A percentile compares a stretch with the other conserved stretches of the same genome.
phyloP scores from a whole-genome alignment of 2,329 filamentous ascomycete species.

The Verticillium klebahnii region DNA sequence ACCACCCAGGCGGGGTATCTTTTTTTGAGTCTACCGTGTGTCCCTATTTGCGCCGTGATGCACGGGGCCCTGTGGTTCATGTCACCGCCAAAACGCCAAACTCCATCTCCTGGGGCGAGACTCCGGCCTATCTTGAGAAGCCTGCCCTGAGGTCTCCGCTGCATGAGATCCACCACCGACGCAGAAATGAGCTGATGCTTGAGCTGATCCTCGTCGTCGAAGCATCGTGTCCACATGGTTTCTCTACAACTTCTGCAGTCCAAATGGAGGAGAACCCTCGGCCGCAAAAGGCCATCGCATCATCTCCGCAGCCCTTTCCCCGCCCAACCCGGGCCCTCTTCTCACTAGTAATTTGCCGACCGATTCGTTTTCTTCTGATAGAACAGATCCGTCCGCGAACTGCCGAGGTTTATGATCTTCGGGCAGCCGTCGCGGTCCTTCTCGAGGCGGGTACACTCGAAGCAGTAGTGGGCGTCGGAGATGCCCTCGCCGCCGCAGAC shows the following conservation, averaged over 20 bases:
- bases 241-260: neutral
- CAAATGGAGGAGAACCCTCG: neutral
- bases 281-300: neutral
- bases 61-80: neutral
- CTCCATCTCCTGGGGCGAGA: neutral
- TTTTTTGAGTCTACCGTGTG: neutral
- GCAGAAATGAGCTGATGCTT: too few relatives aligned
- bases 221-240: neutral
- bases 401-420: constrained; percentile 98
- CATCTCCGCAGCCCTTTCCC: neutral
- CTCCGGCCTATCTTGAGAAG: neutral
- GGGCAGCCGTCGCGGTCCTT: constrained; percentile 97
- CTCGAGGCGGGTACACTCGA: constrained; percentile 93
- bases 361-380: constrained; percentile 66
- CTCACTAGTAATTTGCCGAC: constrained; percentile 48
- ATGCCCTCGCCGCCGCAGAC: constrained; percentile 98
- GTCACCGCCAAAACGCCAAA: neutral
- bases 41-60: neutral
- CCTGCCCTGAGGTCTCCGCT: neutral
- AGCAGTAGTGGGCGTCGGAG: constrained; percentile 98
- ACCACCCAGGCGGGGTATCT: neutral
- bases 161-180: neutral
- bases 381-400: constrained; percentile 83
- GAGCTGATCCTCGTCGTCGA: neutral
- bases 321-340: constrained; percentile 45